Base-by-base conservation (phyloP, 1,284 basidiomycete genomes). In the Puccinia polysora region DNA sequence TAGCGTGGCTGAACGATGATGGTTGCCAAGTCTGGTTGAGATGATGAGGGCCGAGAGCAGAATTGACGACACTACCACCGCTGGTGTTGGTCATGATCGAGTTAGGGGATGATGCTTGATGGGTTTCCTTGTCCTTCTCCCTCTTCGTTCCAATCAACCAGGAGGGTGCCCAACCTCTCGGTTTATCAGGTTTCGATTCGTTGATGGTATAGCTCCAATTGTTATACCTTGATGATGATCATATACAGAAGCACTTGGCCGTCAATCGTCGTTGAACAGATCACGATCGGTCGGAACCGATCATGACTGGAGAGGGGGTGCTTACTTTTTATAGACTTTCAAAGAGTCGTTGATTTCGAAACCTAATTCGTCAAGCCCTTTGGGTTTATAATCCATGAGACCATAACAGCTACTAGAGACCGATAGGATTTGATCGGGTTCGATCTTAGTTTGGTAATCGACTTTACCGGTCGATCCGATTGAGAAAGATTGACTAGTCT, bases 381-480 rank as follows among this genome's bases (percentile, higher is more conserved):
- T 90, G 80, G 89, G 88, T 79, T 86, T 86, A 81, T 96, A 97
- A 76, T 96, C 91, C 91, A 95, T 97, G 76, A 98, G 82, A 4
- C 92, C 91, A 74, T 94, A 83, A 25, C 92, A 94, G 4, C 92
- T 90, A 82, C 95, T 97, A 77, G 90, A 92, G 14, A 91, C 93
- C 38, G 89, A 92, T 68, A 95, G 87, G 77, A 98, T 95, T 81
- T 87, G 87, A 53, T 88, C 79, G 0, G 93, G 92, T 52, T 91
- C 81, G 59, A 97, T 91, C 0, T 91, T 89, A 3, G 81, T 81
- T 40, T 74, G 77, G 43, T 78, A 80, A 69, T 79, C 76, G 45
- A 55, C 50, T 68, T 49, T 38, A 20, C 50, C 25, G 15, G 32
- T 77, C 75, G 52, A 25, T 4, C 47, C 88, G 28, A 49, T 34